Evolutionary conservation across 352 stramenopile species (phyloP).

Genomic region (Phytophthora crassamura): DNA sequence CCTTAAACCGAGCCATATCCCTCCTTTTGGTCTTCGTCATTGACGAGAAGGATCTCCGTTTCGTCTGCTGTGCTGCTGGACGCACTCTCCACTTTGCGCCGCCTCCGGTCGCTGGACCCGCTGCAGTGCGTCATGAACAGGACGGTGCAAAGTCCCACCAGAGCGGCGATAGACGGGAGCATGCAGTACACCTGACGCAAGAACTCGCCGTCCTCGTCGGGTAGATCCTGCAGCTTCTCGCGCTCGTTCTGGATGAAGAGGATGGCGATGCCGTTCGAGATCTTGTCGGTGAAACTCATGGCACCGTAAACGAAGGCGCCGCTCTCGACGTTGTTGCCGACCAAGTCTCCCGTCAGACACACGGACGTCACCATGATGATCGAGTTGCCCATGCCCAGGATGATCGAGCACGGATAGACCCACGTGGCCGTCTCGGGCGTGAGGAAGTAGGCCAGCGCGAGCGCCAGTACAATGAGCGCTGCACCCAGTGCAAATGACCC

Average conservation of each 20-base stretch:
- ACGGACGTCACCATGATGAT: slow-evolving; percentile 91
- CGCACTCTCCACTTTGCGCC: slow-evolving; percentile 26
- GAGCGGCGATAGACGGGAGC: slow-evolving; percentile 62
- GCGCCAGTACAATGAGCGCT: slow-evolving; percentile 56
- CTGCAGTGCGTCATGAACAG: slow-evolving; percentile 82
- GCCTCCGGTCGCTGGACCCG: slow-evolving; percentile 33
- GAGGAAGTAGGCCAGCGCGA: slow-evolving; percentile 65
- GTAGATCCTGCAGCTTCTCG: slow-evolving; percentile 67
- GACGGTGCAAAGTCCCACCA: slow-evolving; percentile 67
- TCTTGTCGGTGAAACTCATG: slow-evolving; percentile 91
- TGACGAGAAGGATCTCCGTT: slow-evolving; percentile 32
- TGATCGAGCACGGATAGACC: slow-evolving; percentile 75
- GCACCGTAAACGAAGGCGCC: slow-evolving; percentile 88
- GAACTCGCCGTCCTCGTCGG: slow-evolving; percentile 68
- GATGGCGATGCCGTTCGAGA: slow-evolving; percentile 85
- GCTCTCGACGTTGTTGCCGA: slow-evolving; percentile 84
- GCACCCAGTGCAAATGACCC: slow-evolving; percentile 75
- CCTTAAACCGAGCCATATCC: slow-evolving; percentile 32
- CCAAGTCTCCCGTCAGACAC: slow-evolving; percentile 81
- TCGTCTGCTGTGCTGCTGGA: slow-evolving; percentile 38
- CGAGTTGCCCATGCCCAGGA: slow-evolving; percentile 86
- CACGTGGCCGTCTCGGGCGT: slow-evolving; percentile 64
- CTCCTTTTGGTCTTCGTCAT: slow-evolving; percentile 17
- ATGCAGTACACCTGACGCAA: slow-evolving; percentile 80
- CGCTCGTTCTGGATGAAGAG: slow-evolving; percentile 85